Conservation (phyloP, 164 flowering plant genomes). For the Echeveria elegans region DNA sequence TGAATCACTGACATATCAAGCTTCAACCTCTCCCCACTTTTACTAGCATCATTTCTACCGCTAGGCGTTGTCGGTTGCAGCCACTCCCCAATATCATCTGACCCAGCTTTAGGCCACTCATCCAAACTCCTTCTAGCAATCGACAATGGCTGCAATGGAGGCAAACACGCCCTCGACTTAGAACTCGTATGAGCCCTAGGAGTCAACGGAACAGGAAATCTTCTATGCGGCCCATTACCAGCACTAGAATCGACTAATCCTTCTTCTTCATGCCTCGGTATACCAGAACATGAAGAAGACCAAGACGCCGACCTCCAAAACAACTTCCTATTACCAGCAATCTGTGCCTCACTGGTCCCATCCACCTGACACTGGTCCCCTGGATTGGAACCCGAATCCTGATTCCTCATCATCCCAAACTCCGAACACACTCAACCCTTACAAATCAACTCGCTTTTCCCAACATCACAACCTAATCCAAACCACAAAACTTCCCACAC, state of each 20-base stretch:
- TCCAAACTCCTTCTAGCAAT: conserved; percentile 71
- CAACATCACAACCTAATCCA: background rate
- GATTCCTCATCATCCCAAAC: background rate
- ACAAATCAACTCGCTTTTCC: too few relatives aligned
- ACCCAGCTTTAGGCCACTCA: conserved; percentile 91
- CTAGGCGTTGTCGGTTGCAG: conserved; percentile 69
- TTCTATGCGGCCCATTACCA: conserved; percentile 23
- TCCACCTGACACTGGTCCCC: conserved; percentile 25
- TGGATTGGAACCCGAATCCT: conserved; percentile 14
- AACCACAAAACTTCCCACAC: too few relatives aligned
- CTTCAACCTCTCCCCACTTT: conserved; percentile 57
- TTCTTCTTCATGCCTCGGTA: conserved; percentile 29
- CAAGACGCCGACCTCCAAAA: conserved; percentile 83
- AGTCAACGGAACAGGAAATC: conserved; percentile 59
- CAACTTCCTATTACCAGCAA: conserved; percentile 36
- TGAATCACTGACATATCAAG: conserved; percentile 68
- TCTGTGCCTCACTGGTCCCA: too few relatives aligned
- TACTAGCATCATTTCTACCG: conserved; percentile 37
- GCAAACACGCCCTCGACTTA: conserved; percentile 64
- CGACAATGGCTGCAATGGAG: conserved; percentile 76
- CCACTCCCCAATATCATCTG: conserved; percentile 94
- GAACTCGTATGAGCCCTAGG: conserved; percentile 59
- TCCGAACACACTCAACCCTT: background rate
- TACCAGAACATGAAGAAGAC: conserved; percentile 53
- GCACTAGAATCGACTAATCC: conserved; percentile 30